phyloP scores from a whole-genome alignment of 768 basidiomycete species.

The Lactarius indigo region DNA sequence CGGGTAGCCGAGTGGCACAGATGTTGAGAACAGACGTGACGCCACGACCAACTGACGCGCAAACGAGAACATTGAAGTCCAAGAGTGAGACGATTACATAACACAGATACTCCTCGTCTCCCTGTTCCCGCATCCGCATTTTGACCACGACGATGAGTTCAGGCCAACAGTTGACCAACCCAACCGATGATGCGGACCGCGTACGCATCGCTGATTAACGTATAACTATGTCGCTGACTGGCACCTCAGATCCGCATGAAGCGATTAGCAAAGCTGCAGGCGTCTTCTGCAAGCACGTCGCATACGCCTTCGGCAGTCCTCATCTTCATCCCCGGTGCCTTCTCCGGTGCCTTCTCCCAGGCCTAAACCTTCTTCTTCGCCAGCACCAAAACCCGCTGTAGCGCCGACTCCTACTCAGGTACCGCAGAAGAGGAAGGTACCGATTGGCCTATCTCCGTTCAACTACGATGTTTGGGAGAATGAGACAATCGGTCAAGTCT shows the following conservation, averaged over 20 bases:
- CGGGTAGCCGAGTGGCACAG: conserved; percentile 53
- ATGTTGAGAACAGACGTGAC: conserved; percentile 53
- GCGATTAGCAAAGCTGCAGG: conserved; percentile 81
- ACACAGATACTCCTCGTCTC: neutral
- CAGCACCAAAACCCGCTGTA: conserved; percentile 30
- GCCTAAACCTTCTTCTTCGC: conserved; percentile 29
- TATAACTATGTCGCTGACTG: neutral
- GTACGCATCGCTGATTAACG: conserved; percentile 36
- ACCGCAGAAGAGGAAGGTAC: conserved; percentile 49
- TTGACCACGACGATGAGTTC: conserved; percentile 25
- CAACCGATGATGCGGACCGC: conserved; percentile 77
- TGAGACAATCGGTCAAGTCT: conserved; percentile 58
- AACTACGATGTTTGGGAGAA: conserved; percentile 70
- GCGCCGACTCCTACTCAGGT: conserved; percentile 32
- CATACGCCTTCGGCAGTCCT: conserved; percentile 38
- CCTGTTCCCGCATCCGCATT: neutral
- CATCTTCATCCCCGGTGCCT: conserved; percentile 30
- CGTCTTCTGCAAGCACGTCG: conserved; percentile 30
- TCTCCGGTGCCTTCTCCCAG: conserved; percentile 36
- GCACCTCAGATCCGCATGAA: conserved; percentile 78
- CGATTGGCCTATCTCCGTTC: conserved; percentile 39
- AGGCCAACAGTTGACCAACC: conserved; percentile 32
- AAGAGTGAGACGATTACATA: conserved; percentile 7
- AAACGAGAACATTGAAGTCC: conserved; percentile 30
- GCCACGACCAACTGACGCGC: conserved; percentile 21